phyloP scores from a whole-genome alignment of 1,139 yeast genomes.

The Candida frijolesensis region DNA sequence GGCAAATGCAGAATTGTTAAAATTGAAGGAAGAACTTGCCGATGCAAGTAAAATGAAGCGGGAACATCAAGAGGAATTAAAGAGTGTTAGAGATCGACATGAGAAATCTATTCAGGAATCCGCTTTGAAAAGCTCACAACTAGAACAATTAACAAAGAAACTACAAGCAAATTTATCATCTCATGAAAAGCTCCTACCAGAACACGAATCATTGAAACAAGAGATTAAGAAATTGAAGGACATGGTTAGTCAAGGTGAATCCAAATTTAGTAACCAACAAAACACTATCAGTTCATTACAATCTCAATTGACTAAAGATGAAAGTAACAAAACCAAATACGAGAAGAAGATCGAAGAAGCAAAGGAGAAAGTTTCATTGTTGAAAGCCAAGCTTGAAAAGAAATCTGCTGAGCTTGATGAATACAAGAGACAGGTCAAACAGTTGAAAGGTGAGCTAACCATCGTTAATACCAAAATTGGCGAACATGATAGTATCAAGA shows the following conservation, averaged over 20 bases:
- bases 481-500: slow-evolving; percentile 1
- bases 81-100: slow-evolving; percentile 22
- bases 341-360: slow-evolving; percentile 17
- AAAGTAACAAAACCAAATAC: slow-evolving; percentile 14
- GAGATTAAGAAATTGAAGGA: slow-evolving; percentile 14
- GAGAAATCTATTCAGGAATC: slow-evolving; percentile 10
- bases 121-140: slow-evolving; percentile 15
- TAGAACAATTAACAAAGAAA: slow-evolving; percentile 15
- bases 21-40: slow-evolving; percentile 7
- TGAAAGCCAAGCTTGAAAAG: slow-evolving; percentile 15
- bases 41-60: slow-evolving; percentile 16
- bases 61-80: slow-evolving; percentile 19
- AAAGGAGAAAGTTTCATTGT: slow-evolving; percentile 14
- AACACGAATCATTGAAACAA: slow-evolving; percentile 13
- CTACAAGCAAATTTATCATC: slow-evolving; percentile 15
- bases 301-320: slow-evolving; percentile 17
- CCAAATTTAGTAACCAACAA: slow-evolving; percentile 9
- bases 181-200: slow-evolving; percentile 7
- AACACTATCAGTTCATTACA: slow-evolving; percentile 15
- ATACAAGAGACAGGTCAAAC: slow-evolving; percentile 14
- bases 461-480: slow-evolving; percentile 7
- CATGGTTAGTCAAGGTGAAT: slow-evolving; percentile 9
- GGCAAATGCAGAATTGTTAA: slow-evolving; percentile 11
- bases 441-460: slow-evolving; percentile 16
- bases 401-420: slow-evolving; percentile 13